Evolutionary conservation across 192 early-diverging fungal genomes (phyloP).

Genomic region (Phlyctochytrium bullatum): DNA sequence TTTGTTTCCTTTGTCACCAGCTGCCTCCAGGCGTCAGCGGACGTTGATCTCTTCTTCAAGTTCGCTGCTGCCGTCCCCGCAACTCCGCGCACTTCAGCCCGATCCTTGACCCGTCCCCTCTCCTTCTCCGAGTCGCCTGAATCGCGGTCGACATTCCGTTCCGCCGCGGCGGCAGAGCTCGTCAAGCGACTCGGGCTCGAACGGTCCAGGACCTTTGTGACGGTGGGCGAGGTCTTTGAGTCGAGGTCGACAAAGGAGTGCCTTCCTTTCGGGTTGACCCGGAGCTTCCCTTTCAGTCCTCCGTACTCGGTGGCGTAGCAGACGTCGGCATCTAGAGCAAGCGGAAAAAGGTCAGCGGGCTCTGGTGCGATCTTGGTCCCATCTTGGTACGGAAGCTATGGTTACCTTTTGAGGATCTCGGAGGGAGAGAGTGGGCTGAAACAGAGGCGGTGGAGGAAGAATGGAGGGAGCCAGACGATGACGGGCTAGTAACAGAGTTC

Average conservation of each 20-base stretch:
- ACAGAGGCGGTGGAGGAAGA: not conserved
- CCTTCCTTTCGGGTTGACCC: not conserved
- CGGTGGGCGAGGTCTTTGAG: not conserved
- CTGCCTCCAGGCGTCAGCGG: constrained; percentile 3
- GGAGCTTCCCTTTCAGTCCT: not conserved
- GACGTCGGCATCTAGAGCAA: not conserved
- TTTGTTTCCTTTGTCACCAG: constrained; percentile 8
- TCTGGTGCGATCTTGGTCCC: not conserved
- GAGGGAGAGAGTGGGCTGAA: not conserved
- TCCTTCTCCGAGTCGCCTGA: not conserved
- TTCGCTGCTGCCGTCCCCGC: not conserved
- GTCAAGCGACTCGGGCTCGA: too few relatives aligned
- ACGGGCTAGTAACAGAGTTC: not conserved
- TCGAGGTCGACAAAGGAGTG: constrained; percentile 1
- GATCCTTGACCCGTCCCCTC: not conserved
- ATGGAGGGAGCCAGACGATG: not conserved
- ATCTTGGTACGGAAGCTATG: not conserved
- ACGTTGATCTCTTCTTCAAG: constrained; percentile 4
- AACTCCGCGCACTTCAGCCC: not conserved
- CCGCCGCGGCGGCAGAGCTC: not conserved
- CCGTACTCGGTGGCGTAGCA: constrained; percentile 3
- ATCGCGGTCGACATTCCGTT: not conserved
- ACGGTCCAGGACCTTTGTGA: not conserved
- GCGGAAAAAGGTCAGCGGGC: not conserved
- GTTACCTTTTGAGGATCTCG: not conserved